Conservation (phyloP, 148 eudicot genomes). For the Amaranthus palmeri region DNA sequence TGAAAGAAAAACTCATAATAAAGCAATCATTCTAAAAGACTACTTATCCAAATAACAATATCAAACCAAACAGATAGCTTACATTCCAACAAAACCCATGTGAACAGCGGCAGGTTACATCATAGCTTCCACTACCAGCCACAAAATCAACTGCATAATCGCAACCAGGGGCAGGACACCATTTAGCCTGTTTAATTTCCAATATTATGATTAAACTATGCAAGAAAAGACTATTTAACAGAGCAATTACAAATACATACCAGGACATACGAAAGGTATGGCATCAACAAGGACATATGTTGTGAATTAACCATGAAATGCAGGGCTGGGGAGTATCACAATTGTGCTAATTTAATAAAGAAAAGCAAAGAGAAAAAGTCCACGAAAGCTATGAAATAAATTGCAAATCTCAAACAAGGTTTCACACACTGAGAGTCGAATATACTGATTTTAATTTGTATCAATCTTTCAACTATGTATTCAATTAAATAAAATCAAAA, state of each 20-base stretch:
- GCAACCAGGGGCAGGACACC: conserved; percentile 98
- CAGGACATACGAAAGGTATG: not conserved
- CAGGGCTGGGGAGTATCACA: no score
- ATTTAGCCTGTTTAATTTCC: conserved; percentile 51
- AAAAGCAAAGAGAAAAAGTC: not conserved
- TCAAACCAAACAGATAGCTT: conserved; percentile 25
- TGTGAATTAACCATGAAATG: not conserved
- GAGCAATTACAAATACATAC: not conserved
- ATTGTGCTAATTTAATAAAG: not conserved
- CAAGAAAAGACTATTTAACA: not conserved
- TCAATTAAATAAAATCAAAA: not conserved
- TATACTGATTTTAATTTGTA: not conserved
- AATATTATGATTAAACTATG: not conserved
- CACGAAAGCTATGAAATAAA: not conserved
- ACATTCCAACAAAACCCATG: conserved; percentile 89
- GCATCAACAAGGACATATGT: not conserved
- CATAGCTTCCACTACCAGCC: conserved; percentile 67
- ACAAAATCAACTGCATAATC: conserved; percentile 74
- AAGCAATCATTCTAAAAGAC: not conserved
- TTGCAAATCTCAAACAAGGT: not conserved
- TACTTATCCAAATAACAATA: not conserved
- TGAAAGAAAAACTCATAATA: no score
- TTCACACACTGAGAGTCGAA: not conserved
- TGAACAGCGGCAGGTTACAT: conserved; percentile 69
- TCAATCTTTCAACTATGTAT: not conserved